Percentiles rank a stretch among this genome's conserved stretches.
Evolutionary conservation across 345 rosid genomes (phyloP).

Genomic region (Euphorbia lathyris): DNA sequence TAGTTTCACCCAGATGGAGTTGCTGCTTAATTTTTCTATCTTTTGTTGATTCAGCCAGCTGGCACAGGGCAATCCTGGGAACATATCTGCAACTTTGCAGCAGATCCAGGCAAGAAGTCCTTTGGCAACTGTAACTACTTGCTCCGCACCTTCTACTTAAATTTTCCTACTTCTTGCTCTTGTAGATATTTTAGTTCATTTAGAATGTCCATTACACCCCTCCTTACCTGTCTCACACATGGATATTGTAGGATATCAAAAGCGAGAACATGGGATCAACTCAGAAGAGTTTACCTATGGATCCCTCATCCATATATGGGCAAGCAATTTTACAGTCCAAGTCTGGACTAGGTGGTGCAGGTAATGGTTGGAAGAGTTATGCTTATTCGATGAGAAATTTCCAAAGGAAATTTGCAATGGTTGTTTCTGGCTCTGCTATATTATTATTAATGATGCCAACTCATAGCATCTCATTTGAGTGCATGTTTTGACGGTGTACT

Average conservation of each 20-base stretch:
- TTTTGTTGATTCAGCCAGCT: slow-evolving; percentile 44
- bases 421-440: neutral
- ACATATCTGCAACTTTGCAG: slow-evolving; percentile 48
- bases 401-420: neutral
- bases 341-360: slow-evolving; percentile 48
- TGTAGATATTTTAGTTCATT: neutral
- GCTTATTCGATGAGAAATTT: neutral
- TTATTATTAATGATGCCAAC: neutral
- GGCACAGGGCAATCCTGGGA: slow-evolving; percentile 52
- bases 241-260: slow-evolving; percentile 52
- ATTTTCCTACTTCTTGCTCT: neutral
- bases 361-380: slow-evolving; percentile 27
- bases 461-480: neutral
- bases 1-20: slow-evolving; percentile 3
- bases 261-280: slow-evolving; percentile 43
- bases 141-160: neutral
- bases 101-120: slow-evolving; percentile 44
- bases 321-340: slow-evolving; percentile 57
- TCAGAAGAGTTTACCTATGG: slow-evolving; percentile 44
- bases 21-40: slow-evolving; percentile 9
- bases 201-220: neutral
- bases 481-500: neutral
- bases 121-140: slow-evolving; percentile 36
- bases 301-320: slow-evolving; percentile 57
- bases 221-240: slow-evolving; percentile 17